Conservation (phyloP, 306 rosid genomes). For the Delonix regia region DNA sequence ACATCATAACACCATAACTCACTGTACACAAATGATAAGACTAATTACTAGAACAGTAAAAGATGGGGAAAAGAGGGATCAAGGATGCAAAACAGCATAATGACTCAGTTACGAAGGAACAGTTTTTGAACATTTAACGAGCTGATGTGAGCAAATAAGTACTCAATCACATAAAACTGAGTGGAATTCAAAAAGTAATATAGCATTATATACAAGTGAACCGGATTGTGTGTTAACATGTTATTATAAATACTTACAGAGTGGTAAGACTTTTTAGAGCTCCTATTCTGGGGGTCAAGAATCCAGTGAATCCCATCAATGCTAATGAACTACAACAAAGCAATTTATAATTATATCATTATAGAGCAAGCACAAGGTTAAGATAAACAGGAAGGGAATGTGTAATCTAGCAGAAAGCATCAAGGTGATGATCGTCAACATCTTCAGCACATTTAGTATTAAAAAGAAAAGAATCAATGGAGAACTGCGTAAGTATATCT, state of each 20-base stretch:
- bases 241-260: constrained; percentile 70
- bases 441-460: constrained; percentile 33
- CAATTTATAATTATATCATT: constrained; percentile 35
- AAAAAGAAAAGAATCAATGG: constrained; percentile 9
- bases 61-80: background rate
- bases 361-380: constrained; percentile 20
- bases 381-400: constrained; percentile 28
- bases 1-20: constrained; percentile 7
- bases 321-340: constrained; percentile 74
- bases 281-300: constrained; percentile 78
- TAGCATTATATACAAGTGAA: background rate
- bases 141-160: constrained; percentile 18
- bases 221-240: constrained; percentile 5
- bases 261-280: constrained; percentile 56
- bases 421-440: constrained; percentile 11
- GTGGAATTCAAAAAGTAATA: background rate
- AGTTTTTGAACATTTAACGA: constrained; percentile 7
- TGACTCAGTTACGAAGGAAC: background rate
- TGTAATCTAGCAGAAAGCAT: constrained; percentile 6
- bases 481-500: constrained; percentile 41
- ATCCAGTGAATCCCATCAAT: constrained; percentile 82
- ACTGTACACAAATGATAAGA: constrained; percentile 23
- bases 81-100: constrained; percentile 10
- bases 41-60: background rate
- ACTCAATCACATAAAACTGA: background rate